Base-by-base conservation (phyloP, 371 early-diverging fungal genomes). In the Rhizopus microsporus region DNA sequence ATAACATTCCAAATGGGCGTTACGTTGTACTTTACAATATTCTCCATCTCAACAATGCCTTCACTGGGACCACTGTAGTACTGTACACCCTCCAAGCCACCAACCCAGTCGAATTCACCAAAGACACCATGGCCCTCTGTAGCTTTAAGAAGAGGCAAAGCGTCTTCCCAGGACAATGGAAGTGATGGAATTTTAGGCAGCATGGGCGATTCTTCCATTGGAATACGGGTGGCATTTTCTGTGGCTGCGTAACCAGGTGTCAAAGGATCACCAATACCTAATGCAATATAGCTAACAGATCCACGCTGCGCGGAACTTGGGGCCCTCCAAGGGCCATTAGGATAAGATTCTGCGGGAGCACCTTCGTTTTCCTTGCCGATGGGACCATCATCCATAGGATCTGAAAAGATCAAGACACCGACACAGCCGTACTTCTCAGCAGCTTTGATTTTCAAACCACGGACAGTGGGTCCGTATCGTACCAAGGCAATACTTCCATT, bases 1-100 rank as follows among this genome's bases (percentile, higher is more conserved):
- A 88, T 75, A 29, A 85, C 85, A 56, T 89, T 83, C 83, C 86
- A 88, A 35, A 89, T 81, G n/a, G 88, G 81, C 5, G 76, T 77
- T 13, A 82, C 76, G 32, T 83, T 81, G 62, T 81, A 73, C 7
- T 81, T 76, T 9, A 83, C 69, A 48, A 72, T 60, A 45, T 87
- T 86, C 13, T 79, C 73, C 35, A 89, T 65, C 7, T 80, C 63
- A 17, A 80, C 85, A n/a, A 60, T 52, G 4, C 81, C 82, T 53
- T 72, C 68, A 40, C 77, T 80, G 10, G 87, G 87, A 9, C 87
- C 87, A 48, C 76, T 75, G 60, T 63, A 84, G 62, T 86, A 86
- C 31, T 71, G 74, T 4, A 60, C 63, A 37, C 69, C 77, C 31
- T 68, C 62, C 23, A 81, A 57, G 3, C 84, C 87, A 29, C 87